Percentiles rank a stretch among this genome's conserved stretches.
Conservation (phyloP, 2,329 filamentous ascomycete genomes). For the Alternaria panax region DNA sequence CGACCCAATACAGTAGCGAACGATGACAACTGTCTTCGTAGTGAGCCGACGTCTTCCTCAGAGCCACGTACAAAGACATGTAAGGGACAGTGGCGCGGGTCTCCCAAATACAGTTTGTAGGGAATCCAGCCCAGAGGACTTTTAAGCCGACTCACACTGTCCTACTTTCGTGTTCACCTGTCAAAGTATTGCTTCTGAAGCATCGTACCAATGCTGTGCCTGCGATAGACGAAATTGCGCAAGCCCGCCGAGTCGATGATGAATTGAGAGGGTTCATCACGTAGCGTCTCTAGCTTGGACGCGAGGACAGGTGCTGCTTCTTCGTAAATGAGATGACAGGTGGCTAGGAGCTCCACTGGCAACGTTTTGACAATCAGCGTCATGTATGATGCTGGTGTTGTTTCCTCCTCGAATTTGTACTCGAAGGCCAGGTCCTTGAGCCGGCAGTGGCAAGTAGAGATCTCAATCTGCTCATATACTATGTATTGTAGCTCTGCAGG, state of each 20-base stretch:
- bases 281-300: neutral
- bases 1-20: neutral
- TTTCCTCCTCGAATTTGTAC: neutral
- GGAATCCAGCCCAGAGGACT: neutral
- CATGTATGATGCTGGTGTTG: neutral
- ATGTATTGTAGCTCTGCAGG: neutral
- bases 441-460: neutral
- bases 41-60: neutral
- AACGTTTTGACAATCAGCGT: neutral
- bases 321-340: neutral
- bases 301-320: neutral
- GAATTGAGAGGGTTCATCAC: neutral
- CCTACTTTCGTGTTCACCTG: neutral
- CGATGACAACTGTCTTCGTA: too few species aligned
- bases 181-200: neutral
- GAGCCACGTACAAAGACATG: neutral
- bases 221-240: neutral
- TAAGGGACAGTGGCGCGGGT: neutral
- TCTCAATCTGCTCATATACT: neutral
- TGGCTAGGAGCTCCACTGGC: neutral
- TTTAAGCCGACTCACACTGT: neutral
- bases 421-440: neutral
- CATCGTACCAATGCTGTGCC: neutral
- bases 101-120: neutral
- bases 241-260: neutral